Conservation (phyloP, 257 asterid species). For the Ophiorrhiza pumila region DNA sequence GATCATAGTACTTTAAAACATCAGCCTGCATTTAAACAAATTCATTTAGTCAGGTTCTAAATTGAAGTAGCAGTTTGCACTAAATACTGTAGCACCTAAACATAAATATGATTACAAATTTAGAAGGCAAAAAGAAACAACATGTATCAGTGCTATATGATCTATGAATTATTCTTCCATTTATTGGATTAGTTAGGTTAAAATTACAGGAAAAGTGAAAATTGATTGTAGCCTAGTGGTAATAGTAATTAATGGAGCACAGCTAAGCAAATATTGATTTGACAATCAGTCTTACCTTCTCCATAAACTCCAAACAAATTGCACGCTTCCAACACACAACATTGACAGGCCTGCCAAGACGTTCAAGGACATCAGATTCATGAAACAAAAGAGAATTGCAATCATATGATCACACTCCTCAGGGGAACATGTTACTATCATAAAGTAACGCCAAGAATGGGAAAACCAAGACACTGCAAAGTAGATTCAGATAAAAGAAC, state of each 20-base stretch:
- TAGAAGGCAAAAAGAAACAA: background rate
- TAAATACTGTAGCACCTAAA: constrained; percentile 27
- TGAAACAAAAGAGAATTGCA: background rate
- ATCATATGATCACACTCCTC: background rate
- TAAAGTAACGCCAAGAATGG: constrained; percentile 14
- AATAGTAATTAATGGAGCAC: background rate
- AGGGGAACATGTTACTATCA: background rate
- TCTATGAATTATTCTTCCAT: background rate
- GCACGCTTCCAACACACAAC: constrained; percentile 99
- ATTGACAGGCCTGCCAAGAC: constrained; percentile 76
- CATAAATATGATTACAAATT: background rate
- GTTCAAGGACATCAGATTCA: constrained; percentile 5
- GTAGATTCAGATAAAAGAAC: constrained; percentile 50
- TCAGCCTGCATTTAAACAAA: constrained; percentile 65
- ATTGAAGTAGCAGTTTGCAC: constrained; percentile 47
- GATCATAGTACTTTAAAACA: constrained; percentile 92
- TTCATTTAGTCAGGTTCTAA: background rate
- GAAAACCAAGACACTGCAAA: background rate
- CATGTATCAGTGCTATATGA: background rate
- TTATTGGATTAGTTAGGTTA: background rate
- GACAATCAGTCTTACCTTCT: constrained; percentile 50
- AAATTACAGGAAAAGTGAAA: background rate
- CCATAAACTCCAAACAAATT: constrained; percentile 93
- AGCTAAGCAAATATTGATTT: background rate
- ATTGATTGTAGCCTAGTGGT: background rate